A percentile compares a stretch with the other conserved stretches of the same genome.
phyloP scores from a whole-genome alignment of 169 alveolate genomes.

The Babesia ovata region DNA sequence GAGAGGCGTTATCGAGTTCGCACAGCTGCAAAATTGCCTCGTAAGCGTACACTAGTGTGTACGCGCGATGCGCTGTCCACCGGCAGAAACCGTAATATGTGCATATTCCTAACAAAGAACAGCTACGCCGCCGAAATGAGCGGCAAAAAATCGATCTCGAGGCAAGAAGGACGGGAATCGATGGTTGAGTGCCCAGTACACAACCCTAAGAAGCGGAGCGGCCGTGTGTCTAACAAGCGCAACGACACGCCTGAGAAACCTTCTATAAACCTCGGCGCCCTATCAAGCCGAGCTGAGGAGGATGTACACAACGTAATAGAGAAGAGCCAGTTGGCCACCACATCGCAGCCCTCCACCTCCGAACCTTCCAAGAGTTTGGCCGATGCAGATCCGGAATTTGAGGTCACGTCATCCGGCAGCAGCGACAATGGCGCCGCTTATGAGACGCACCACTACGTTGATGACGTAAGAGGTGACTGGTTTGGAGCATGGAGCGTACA shows the following conservation, averaged over 20 bases:
- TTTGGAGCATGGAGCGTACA: conserved; percentile 22
- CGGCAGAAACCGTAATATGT: too few relatives aligned
- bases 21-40: conserved; percentile 20
- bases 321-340: background rate
- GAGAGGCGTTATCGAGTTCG: conserved; percentile 51
- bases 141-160: too few relatives aligned
- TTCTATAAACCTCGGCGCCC: background rate
- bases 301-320: background rate
- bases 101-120: too few relatives aligned
- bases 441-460: background rate
- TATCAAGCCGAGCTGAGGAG: background rate
- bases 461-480: background rate
- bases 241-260: background rate
- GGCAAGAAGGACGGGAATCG: too few relatives aligned
- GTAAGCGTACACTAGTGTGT: conserved; percentile 45
- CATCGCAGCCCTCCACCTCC: background rate
- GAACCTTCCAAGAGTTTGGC: background rate
- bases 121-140: too few relatives aligned
- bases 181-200: too few relatives aligned
- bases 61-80: conserved; percentile 19
- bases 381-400: background rate
- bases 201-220: background rate
- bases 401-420: background rate
- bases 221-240: background rate
- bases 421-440: background rate